Percentiles rank a stretch among this genome's conserved stretches.
phyloP scores from a whole-genome alignment of 2,329 filamentous ascomycete species.

The Scopulariopsis brevicaulis region DNA sequence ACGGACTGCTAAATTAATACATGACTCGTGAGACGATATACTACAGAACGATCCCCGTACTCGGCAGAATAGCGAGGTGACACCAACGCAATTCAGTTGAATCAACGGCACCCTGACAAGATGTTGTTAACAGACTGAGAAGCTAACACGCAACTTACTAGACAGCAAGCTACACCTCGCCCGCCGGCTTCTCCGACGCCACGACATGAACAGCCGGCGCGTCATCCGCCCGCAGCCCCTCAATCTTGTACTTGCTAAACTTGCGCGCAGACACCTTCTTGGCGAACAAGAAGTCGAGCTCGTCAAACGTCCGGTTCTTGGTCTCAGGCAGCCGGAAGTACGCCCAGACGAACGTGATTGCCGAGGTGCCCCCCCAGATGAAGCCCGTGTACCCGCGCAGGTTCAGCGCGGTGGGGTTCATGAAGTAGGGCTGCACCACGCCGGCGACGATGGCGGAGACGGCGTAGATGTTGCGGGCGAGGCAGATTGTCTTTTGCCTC shows the following conservation, averaged over 20 bases:
- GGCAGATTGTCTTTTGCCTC: conserved; percentile 19
- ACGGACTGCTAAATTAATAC: no score
- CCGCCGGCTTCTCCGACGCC: no score
- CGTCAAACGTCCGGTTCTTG: conserved; percentile 32
- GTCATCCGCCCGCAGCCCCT: background rate
- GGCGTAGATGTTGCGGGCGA: conserved; percentile 14
- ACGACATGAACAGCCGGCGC: background rate
- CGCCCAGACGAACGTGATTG: conserved; percentile 33
- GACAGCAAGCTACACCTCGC: no score
- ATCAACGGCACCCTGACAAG: no score
- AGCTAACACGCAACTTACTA: no score
- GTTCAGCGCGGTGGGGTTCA: conserved; percentile 25
- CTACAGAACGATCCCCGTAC: no score
- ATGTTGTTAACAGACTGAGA: no score
- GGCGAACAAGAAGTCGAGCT: conserved; percentile 30
- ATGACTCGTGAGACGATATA: no score
- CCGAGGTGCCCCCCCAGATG: conserved; percentile 29
- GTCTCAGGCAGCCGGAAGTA: conserved; percentile 43
- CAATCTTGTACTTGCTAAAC: conserved; percentile 15
- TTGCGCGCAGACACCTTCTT: conserved; percentile 23
- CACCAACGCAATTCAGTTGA: no score
- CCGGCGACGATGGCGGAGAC: conserved; percentile 11
- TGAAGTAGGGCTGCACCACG: conserved; percentile 17
- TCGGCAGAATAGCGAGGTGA: no score
- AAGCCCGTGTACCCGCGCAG: conserved; percentile 27